These are phyloP conservation scores for Metschnikowia noctiluminum DNA, from an alignment of 805 yeast genomes.

Conservation along the genomic window DNA sequence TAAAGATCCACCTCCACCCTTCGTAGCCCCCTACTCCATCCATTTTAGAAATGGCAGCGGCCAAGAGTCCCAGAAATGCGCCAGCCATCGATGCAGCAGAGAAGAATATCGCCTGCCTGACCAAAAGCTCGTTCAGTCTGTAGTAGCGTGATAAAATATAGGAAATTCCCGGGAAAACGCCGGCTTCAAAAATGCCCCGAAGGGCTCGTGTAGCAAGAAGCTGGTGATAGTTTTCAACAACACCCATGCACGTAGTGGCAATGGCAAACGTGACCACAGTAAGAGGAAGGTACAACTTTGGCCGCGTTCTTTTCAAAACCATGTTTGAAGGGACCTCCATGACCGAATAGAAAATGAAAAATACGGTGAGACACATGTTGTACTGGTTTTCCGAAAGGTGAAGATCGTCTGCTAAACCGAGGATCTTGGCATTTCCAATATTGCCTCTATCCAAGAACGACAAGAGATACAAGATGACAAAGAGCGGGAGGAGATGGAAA, in stretches of 20 bases:
- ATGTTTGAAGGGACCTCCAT: slow-evolving; percentile 67
- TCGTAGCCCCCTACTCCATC: slow-evolving; percentile 31
- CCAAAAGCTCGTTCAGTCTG: slow-evolving; percentile 61
- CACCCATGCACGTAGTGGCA: slow-evolving; percentile 64
- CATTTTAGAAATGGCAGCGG: slow-evolving; percentile 58
- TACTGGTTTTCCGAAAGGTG: slow-evolving; percentile 55
- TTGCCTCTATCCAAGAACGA: slow-evolving; percentile 81
- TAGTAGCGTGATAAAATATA: slow-evolving; percentile 67
- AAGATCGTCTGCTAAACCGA: slow-evolving; percentile 59
- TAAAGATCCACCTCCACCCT: slow-evolving; percentile 20
- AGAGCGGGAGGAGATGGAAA: slow-evolving; percentile 69
- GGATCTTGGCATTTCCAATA: slow-evolving; percentile 75
- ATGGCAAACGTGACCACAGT: slow-evolving; percentile 65
- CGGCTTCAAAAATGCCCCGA: slow-evolving; percentile 66
- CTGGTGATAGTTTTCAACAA: slow-evolving; percentile 54
- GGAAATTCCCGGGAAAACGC: slow-evolving; percentile 74
- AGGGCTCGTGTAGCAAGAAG: slow-evolving; percentile 61
- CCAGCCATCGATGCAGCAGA: slow-evolving; percentile 73
- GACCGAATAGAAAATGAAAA: slow-evolving; percentile 66
- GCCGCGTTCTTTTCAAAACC: slow-evolving; percentile 53
- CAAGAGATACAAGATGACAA: slow-evolving; percentile 67
- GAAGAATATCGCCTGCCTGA: slow-evolving; percentile 66
- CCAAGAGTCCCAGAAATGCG: slow-evolving; percentile 74
- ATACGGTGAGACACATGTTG: slow-evolving; percentile 63
- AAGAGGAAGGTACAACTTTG: slow-evolving; percentile 59